These are phyloP conservation scores for Tremella mesenterica DNA, from an alignment of 768 basidiomycete species.

Conservation along the genomic window DNA sequence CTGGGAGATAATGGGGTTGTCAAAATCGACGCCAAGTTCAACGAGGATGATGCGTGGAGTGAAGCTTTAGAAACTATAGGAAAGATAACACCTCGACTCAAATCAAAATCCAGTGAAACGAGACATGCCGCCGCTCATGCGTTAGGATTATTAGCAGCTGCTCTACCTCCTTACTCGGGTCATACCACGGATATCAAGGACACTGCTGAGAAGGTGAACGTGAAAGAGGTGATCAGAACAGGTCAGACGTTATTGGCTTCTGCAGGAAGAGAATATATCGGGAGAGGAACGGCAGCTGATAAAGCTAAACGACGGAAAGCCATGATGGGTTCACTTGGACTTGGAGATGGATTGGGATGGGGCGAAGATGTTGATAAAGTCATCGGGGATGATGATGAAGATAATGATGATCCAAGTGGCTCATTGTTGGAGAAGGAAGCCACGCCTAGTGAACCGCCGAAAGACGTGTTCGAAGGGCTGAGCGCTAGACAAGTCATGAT, in stretches of 20 bases:
- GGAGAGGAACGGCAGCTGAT: slow-evolving; percentile 23
- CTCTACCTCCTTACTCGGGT: slow-evolving; percentile 65
- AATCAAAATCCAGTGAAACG: slow-evolving; percentile 86
- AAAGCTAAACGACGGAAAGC: slow-evolving; percentile 32
- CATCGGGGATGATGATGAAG: slow-evolving; percentile 33
- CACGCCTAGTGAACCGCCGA: slow-evolving; percentile 13
- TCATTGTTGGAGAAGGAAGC: slow-evolving; percentile 3
- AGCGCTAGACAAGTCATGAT: slow-evolving; percentile 90
- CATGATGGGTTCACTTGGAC: slow-evolving; percentile 37
- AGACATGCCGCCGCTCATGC: slow-evolving; percentile 81
- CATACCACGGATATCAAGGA: not conserved
- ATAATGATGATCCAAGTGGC: slow-evolving; percentile 3
- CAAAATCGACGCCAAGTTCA: slow-evolving; percentile 9
- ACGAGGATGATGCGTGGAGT: slow-evolving; percentile 59
- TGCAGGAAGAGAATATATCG: slow-evolving; percentile 78
- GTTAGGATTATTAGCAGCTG: slow-evolving; percentile 73
- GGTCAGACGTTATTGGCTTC: slow-evolving; percentile 70
- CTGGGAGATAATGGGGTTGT: not conserved
- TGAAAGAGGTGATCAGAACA: slow-evolving; percentile 63
- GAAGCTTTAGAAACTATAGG: slow-evolving; percentile 77
- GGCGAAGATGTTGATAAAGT: slow-evolving; percentile 40
- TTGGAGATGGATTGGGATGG: slow-evolving; percentile 34
- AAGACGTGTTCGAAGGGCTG: slow-evolving; percentile 49
- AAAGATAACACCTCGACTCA: slow-evolving; percentile 81
- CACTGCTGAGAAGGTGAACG: slow-evolving; percentile 13